Percentiles rank a stretch among this genome's conserved stretches.
Evolutionary conservation across 2,329 filamentous ascomycete species (phyloP).

Genomic region (Leptodontidium sp.): DNA sequence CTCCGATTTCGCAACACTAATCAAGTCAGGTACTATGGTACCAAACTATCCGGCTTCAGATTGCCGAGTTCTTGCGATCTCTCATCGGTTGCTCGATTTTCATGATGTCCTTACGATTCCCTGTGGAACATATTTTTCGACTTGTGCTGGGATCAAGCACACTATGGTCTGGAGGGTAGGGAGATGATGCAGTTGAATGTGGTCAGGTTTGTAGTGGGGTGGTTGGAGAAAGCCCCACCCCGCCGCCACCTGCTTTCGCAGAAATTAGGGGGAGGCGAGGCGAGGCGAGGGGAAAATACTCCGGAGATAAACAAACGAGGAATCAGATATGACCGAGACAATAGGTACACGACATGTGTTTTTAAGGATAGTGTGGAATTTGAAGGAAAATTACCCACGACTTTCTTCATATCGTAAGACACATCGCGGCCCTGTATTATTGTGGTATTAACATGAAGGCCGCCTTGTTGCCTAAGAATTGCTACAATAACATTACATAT

Average conservation of each 20-base stretch:
- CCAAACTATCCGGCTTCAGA: not conserved
- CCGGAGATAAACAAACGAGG: too few relatives aligned
- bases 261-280: constrained; percentile 1
- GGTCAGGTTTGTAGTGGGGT: not conserved
- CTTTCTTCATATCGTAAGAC: too few relatives aligned
- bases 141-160: not conserved
- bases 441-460: too few relatives aligned
- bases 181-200: constrained; percentile 6
- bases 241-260: not conserved
- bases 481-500: too few relatives aligned
- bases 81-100: not conserved
- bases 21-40: not conserved
- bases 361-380: too few relatives aligned
- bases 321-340: too few relatives aligned
- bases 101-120: too few relatives aligned
- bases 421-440: too few relatives aligned
- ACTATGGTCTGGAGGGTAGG: not conserved
- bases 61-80: not conserved
- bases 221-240: not conserved
- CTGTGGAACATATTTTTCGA: too few relatives aligned
- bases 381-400: too few relatives aligned
- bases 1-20: not conserved
- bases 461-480: too few relatives aligned
- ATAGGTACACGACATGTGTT: too few relatives aligned
- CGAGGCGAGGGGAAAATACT: not conserved